Percentiles rank a stretch among this genome's conserved stretches.
These are phyloP conservation scores for Lactarius evosmus DNA, from an alignment of 768 basidiomycete genomes.

Conservation along the genomic window DNA sequence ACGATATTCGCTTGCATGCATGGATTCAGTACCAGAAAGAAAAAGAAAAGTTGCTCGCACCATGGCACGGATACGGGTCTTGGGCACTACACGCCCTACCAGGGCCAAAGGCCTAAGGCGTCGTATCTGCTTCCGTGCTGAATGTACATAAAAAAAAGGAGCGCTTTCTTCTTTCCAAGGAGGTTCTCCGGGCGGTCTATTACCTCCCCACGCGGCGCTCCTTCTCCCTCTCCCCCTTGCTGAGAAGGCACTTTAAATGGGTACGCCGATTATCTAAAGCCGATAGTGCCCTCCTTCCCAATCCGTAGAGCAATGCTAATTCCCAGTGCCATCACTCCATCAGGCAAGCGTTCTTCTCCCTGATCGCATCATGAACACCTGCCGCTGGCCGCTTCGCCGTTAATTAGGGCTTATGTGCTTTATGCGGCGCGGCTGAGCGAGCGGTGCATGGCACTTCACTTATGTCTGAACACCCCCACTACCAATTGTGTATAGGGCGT, in stretches of 20 bases:
- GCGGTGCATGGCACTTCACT: neutral
- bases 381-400: neutral
- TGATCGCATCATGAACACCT: constrained; percentile 16
- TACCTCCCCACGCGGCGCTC: constrained; percentile 3
- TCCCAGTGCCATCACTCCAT: constrained; percentile 11
- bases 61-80: neutral
- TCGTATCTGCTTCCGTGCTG: neutral
- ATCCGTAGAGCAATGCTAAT: constrained; percentile 14
- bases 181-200: constrained; percentile 12
- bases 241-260: constrained; percentile 14
- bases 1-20: neutral
- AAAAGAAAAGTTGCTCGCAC: neutral
- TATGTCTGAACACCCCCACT: neutral
- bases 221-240: neutral
- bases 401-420: constrained; percentile 1
- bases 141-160: neutral
- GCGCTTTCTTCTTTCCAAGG: neutral
- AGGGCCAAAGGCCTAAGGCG: neutral
- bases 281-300: neutral
- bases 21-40: neutral
- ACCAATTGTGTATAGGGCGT: neutral
- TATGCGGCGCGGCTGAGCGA: neutral
- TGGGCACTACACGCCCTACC: neutral
- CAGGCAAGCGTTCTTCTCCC: constrained; percentile 8
- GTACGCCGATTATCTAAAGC: constrained; percentile 4